A percentile compares a stretch with the other conserved stretches of the same genome.
These are phyloP conservation scores for Sphagnum tenellum DNA, from an alignment of 225 moss, liverwort and hornwort genomes.

Conservation along the genomic window DNA sequence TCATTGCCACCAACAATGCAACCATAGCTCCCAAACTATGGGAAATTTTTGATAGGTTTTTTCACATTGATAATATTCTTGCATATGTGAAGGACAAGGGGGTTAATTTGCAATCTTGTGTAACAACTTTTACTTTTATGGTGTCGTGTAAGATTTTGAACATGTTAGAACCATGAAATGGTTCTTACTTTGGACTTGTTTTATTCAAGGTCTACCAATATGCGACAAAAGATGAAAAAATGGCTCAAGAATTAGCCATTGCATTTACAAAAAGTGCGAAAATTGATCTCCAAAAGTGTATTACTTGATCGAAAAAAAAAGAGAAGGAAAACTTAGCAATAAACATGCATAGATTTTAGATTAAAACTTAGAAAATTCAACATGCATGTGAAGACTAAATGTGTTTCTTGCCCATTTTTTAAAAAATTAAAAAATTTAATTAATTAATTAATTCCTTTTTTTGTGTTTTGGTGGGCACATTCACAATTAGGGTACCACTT, in stretches of 20 bases:
- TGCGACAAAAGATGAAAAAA: background rate
- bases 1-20: background rate
- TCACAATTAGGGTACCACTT: no score
- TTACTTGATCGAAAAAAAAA: background rate
- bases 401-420: background rate
- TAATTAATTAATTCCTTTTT: background rate
- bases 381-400: background rate
- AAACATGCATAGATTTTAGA: background rate
- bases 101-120: background rate
- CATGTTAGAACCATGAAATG: background rate
- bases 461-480: background rate
- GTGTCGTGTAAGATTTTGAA: background rate
- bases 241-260: background rate
- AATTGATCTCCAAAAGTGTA: background rate
- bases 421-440: no score
- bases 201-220: background rate
- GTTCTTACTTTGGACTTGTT: background rate
- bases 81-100: background rate
- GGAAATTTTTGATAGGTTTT: background rate
- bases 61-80: background rate
- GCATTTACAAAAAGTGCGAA: background rate
- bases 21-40: background rate
- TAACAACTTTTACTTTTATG: background rate
- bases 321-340: background rate
- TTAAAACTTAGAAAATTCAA: background rate